A percentile compares a stretch with the other conserved stretches of the same genome.
Conservation (phyloP, 495 filamentous ascomycete genomes). For the Penicillium samsonianum region DNA sequence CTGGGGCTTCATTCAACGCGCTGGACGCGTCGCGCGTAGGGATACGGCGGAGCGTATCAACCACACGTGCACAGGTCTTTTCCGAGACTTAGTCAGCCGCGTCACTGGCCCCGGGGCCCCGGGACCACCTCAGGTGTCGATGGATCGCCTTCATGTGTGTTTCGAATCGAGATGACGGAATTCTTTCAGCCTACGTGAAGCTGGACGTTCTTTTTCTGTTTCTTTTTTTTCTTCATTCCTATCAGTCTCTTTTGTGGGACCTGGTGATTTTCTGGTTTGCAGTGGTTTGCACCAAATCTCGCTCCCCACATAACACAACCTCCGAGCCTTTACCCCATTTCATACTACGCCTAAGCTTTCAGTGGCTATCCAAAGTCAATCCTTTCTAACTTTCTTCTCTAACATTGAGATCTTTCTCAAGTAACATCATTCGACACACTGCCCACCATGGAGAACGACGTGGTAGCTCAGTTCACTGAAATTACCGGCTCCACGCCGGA, state of each 20-base stretch:
- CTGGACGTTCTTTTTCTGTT: constrained; percentile 1
- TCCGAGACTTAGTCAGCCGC: constrained; percentile 6
- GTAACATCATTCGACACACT: neutral
- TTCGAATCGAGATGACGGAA: constrained; percentile 5
- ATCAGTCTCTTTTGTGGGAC: constrained; percentile 4
- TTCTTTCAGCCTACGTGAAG: neutral
- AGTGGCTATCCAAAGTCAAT: constrained; percentile 3
- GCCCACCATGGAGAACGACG: constrained; percentile 64
- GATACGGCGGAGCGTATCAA: neutral
- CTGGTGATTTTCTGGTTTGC: constrained; percentile 30
- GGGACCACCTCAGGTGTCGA: constrained; percentile 11
- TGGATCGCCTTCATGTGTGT: constrained; percentile 5
- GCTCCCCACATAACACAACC: constrained; percentile 21
- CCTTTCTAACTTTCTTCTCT: constrained; percentile 43
- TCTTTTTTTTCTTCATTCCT: constrained; percentile 1
- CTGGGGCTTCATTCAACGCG: neutral
- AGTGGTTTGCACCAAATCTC: constrained; percentile 39
- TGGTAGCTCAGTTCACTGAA: constrained; percentile 53
- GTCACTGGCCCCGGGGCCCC: neutral
- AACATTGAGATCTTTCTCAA: constrained; percentile 45
- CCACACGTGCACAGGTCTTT: constrained; percentile 11
- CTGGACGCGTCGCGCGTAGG: constrained; percentile 21
- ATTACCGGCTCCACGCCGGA: constrained; percentile 67
- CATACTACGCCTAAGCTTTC: constrained; percentile 20
- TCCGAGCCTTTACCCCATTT: constrained; percentile 13